Conservation (phyloP, 805 yeast genomes). For the Zygoascus ofunaensis region DNA sequence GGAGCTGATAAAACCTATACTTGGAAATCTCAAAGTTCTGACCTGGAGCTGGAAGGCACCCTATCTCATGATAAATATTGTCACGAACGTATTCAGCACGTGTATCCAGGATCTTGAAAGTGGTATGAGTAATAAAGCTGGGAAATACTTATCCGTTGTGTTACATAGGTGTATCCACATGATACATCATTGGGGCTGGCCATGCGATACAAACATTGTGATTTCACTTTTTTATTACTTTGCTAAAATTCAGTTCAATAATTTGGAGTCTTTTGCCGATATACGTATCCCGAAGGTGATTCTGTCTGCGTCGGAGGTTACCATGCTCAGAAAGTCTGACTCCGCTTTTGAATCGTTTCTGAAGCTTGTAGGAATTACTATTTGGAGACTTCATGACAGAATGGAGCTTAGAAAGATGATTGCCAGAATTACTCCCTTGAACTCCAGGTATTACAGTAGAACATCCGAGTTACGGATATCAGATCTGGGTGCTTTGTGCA, state of each 20-base stretch:
- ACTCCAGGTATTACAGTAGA: conserved; percentile 1
- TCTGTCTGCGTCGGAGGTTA: neutral
- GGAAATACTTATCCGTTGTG: neutral
- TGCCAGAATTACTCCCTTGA: conserved; percentile 9
- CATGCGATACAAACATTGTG: neutral
- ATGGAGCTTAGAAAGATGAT: conserved; percentile 1
- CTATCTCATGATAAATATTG: neutral
- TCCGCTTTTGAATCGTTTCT: conserved; percentile 4
- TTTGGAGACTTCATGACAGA: neutral
- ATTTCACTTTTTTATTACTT: conserved; percentile 3
- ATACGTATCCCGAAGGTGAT: neutral
- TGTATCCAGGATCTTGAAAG: neutral
- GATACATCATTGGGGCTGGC: conserved; percentile 5
- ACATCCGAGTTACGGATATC: conserved; percentile 1
- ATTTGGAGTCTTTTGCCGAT: neutral
- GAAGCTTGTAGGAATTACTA: conserved; percentile 4
- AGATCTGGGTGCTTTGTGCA: conserved; percentile 7
- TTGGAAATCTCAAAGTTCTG: neutral
- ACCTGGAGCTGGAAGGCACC: neutral
- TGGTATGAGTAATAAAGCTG: neutral
- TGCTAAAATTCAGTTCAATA: conserved; percentile 3
- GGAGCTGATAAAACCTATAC: neutral
- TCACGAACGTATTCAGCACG: neutral
- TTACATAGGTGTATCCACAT: conserved; percentile 1
- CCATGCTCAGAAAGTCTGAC: neutral